phyloP scores from a whole-genome alignment of 2,329 filamentous ascomycete genomes.

The Lasiodiplodia citricola region DNA sequence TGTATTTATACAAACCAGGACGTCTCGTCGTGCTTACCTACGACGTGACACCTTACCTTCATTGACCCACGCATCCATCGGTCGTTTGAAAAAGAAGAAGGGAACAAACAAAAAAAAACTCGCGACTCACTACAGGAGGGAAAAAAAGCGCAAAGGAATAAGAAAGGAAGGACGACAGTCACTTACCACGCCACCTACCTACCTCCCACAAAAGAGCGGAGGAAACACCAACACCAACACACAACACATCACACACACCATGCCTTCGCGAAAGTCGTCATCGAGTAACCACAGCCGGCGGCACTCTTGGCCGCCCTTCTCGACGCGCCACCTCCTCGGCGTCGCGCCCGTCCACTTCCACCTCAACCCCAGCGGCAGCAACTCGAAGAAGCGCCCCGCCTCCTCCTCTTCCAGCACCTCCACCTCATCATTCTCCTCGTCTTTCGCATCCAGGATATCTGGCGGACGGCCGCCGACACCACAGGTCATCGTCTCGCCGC shows the following conservation, averaged over 20 bases:
- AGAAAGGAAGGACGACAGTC: no score
- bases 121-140: no score
- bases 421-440: not conserved
- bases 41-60: no score
- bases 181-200: not conserved
- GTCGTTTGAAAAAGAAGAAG: not conserved
- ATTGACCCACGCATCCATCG: not conserved
- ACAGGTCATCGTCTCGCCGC: not conserved
- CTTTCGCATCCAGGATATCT: not conserved
- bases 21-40: no score
- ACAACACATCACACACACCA: not conserved
- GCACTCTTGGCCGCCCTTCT: constrained; percentile 25
- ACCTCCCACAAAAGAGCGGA: not conserved
- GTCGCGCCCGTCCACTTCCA: constrained; percentile 25
- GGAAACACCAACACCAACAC: not conserved
- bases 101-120: no score
- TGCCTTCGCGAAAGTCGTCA: not conserved
- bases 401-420: not conserved
- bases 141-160: no score
- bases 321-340: constrained; percentile 19
- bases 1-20: no score
- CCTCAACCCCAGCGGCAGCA: constrained; percentile 7
- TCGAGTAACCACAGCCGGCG: constrained; percentile 7
- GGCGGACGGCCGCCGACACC: not conserved
- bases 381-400: constrained; percentile 1